Evolutionary conservation across 441 rosid genomes (phyloP).

Genomic region (Syzygium syzygioides): DNA sequence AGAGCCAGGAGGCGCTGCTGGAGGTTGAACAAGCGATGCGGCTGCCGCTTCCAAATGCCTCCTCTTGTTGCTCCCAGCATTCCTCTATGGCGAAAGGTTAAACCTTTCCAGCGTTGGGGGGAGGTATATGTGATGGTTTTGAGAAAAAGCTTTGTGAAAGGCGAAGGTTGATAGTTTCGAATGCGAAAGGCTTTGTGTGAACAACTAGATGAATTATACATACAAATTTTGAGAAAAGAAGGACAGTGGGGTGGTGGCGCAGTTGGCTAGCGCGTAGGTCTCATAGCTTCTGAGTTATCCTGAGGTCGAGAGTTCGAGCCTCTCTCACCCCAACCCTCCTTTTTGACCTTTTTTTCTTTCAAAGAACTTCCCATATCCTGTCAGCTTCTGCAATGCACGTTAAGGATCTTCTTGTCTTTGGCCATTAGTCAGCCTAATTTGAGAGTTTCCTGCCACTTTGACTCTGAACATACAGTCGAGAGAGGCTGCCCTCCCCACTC

Average conservation of each 20-base stretch:
- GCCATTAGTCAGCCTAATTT: neutral
- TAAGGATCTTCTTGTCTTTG: neutral
- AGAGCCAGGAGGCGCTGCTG: constrained; percentile 16
- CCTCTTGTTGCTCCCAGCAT: constrained; percentile 47
- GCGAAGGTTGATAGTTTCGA: neutral
- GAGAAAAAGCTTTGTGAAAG: too few species aligned
- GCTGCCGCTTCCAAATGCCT: constrained; percentile 32
- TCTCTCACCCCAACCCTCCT: constrained; percentile 68
- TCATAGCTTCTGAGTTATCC: constrained; percentile 49
- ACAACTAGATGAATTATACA: accelerated
- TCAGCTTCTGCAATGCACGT: neutral
- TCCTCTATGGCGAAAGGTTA: neutral
- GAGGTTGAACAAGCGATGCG: constrained; percentile 14
- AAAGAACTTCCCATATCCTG: neutral
- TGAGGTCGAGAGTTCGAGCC: constrained; percentile 99
- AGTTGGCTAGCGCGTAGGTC: constrained; percentile 21
- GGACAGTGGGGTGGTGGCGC: neutral
- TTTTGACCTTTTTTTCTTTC: neutral
- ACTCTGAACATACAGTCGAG: neutral
- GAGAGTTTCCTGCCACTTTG: neutral
- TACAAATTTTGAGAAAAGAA: accelerated
- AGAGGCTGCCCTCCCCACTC: neutral
- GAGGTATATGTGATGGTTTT: too few species aligned
- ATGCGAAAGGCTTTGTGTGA: neutral
- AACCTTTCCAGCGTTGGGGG: neutral